Conservation (phyloP, 139 green algal genomes). For the Chlamydomonas asymmetrica region DNA sequence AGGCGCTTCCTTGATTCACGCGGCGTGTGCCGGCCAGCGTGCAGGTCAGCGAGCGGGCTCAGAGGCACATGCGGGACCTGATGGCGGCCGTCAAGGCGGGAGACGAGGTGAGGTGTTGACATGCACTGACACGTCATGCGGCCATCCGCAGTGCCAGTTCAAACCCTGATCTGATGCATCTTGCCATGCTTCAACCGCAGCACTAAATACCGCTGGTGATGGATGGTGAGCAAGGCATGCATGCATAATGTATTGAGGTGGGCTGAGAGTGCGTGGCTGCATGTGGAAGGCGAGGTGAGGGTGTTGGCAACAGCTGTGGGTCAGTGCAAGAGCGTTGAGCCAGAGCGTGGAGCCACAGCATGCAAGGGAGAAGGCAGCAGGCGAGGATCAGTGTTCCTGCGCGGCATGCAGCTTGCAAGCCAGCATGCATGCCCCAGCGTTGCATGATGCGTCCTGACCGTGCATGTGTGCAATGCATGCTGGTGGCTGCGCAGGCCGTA, state of each 20-base stretch:
- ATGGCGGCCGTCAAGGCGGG: conserved; percentile 19
- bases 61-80: conserved; percentile 61
- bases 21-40: no score
- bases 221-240: not conserved
- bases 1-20: no score
- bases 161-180: not conserved
- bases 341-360: not conserved
- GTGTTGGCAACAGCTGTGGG: not conserved
- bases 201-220: not conserved
- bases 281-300: not conserved
- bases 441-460: not conserved
- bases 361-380: not conserved
- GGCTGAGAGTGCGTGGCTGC: not conserved
- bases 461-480: not conserved
- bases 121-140: not conserved
- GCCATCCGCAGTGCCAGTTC: not conserved
- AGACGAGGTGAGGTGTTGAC: conserved; percentile 19
- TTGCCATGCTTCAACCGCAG: not conserved
- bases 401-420: not conserved
- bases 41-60: conserved; percentile 51
- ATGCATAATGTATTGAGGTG: not conserved
- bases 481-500: conserved; percentile 14
- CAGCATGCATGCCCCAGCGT: no score
- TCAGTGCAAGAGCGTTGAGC: not conserved
- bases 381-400: not conserved